Evolutionary conservation across 345 rosid species (phyloP), one percentile per base, ranked within the genome.

Genomic region (Lagerstroemia speciosa): DNA sequence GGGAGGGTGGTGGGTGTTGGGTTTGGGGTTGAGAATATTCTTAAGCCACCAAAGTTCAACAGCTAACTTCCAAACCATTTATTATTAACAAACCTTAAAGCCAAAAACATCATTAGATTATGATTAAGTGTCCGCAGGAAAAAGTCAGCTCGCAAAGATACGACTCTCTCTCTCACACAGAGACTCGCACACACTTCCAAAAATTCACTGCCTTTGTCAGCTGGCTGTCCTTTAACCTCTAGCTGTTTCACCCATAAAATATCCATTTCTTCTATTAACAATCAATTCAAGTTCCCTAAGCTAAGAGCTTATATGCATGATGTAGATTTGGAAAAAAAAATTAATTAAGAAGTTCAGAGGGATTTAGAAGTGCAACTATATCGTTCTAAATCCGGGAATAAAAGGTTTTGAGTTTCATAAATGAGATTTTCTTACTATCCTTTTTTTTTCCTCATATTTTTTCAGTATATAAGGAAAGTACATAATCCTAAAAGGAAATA

Each of bases 151-250:
- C 90, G 79, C 90, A 87, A 84, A 78, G 63, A 77, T 86, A 87
- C 89, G 89, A 79, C 89, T 78, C 74, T 88, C 53, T 4, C 53
- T 17, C 53, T 48, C 24, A 14, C 45, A 6, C 45, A 41, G 45
- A 41, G 45, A 12, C 45, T 6, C 45, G 0, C 34, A 79, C 92
- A 71, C 82, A 71, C 82, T 82, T 83, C 92, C 78, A 89, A 91
- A 87, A 81, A 88, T 86, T 88, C 93, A 84, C 89, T 88, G 93
- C 87, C 83, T 85, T 87, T 82, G 89, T 86, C 92, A 87, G 90
- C 83, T 87, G 82, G 22, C 80, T 90, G 87, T 86, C 91, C 73
- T 78, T 67, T 62, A 67, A 46, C 62, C 37, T 73, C 50, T 32
- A 61, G 62, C 66, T 67, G 40, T 52, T 36, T 52, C 58, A 12